phyloP scores from a whole-genome alignment of 1,284 basidiomycete genomes.

The Leccinum angustisporum region DNA sequence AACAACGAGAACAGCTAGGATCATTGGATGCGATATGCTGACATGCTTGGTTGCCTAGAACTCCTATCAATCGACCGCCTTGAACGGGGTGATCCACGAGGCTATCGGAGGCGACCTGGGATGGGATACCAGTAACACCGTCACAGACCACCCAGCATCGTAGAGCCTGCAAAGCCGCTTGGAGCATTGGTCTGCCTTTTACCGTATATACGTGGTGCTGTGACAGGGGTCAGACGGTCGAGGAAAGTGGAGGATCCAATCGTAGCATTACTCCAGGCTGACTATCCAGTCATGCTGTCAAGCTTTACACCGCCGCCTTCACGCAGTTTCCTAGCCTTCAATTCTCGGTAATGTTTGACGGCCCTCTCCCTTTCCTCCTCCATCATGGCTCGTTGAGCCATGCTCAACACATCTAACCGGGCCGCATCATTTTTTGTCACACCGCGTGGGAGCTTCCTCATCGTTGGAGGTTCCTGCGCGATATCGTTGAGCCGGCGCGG shows the following conservation, averaged over 20 bases:
- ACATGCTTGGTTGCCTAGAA: not conserved
- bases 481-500: constrained; percentile 70
- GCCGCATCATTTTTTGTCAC: constrained; percentile 32
- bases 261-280: constrained; percentile 10
- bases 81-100: not conserved
- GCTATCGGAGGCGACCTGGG: not conserved
- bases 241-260: constrained; percentile 3
- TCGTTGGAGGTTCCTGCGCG: constrained; percentile 60
- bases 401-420: constrained; percentile 53
- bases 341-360: constrained; percentile 63
- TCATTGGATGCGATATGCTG: not conserved
- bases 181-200: constrained; percentile 1
- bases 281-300: constrained; percentile 7
- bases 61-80: not conserved
- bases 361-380: constrained; percentile 69
- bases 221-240: constrained; percentile 1
- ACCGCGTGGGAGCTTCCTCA: constrained; percentile 45
- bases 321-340: constrained; percentile 50
- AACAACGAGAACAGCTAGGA: not conserved
- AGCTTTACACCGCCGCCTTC: constrained; percentile 13
- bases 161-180: not conserved
- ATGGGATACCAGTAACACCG: not conserved
- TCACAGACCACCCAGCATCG: constrained; percentile 4
- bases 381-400: constrained; percentile 74
- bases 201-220: constrained; percentile 5